A percentile compares a stretch with the other conserved stretches of the same genome.
These are phyloP conservation scores for Syzygium aqueum DNA, from an alignment of 345 rosid genomes.

Conservation along the genomic window DNA sequence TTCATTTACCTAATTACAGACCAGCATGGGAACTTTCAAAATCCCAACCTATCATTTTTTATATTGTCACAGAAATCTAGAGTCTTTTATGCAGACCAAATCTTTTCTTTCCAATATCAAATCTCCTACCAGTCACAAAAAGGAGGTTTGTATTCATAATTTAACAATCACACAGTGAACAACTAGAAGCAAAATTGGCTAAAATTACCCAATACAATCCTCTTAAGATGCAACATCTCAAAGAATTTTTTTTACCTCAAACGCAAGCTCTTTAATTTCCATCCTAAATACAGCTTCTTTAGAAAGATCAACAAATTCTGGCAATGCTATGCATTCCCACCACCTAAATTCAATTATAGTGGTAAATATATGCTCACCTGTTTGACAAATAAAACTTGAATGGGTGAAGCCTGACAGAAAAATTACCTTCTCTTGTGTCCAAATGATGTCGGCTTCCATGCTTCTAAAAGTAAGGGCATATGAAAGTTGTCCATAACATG, in stretches of 20 bases:
- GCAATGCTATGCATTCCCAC: conserved; percentile 88
- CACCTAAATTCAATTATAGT: conserved; percentile 34
- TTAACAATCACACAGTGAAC: not conserved
- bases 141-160: not conserved
- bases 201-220: not conserved
- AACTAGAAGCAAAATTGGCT: not conserved
- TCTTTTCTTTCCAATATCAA: not conserved
- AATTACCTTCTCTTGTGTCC: conserved; percentile 75
- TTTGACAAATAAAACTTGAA: not conserved
- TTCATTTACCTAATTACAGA: not conserved
- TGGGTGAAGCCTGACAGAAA: not conserved
- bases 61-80: not conserved
- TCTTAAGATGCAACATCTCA: not conserved
- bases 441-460: conserved; percentile 90
- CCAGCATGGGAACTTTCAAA: not conserved
- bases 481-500: conserved; percentile 9
- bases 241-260: conserved; percentile 26
- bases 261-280: conserved; percentile 75
- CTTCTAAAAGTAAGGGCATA: conserved; percentile 61
- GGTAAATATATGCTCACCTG: not conserved
- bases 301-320: conserved; percentile 62
- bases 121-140: not conserved
- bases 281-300: conserved; percentile 64
- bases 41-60: not conserved
- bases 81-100: not conserved